These are phyloP conservation scores for Peterozyma toletana DNA, from an alignment of 805 yeast genomes.

Conservation along the genomic window DNA sequence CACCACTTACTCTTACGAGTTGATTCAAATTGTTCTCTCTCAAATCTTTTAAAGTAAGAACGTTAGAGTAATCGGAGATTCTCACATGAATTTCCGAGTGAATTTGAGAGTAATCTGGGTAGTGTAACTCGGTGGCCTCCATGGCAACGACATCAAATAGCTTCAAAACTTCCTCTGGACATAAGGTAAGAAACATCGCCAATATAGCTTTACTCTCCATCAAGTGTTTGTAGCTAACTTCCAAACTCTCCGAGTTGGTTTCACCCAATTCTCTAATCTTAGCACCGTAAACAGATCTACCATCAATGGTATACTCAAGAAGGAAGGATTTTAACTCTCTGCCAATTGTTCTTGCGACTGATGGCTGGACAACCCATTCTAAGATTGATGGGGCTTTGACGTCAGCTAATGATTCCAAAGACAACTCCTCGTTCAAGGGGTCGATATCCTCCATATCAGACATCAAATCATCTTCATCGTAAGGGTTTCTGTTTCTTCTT, in stretches of 20 bases:
- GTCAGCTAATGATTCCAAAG: slow-evolving; percentile 81
- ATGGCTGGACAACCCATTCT: slow-evolving; percentile 94
- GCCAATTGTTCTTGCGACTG: slow-evolving; percentile 84
- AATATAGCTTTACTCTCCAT: slow-evolving; percentile 84
- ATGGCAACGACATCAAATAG: slow-evolving; percentile 93
- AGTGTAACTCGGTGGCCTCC: slow-evolving; percentile 95
- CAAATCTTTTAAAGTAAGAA: slow-evolving; percentile 64
- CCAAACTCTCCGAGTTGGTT: slow-evolving; percentile 83
- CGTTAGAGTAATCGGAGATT: slow-evolving; percentile 67
- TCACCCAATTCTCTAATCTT: slow-evolving; percentile 91
- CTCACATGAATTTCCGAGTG: slow-evolving; percentile 95
- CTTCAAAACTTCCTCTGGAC: slow-evolving; percentile 85
- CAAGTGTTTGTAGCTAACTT: slow-evolving; percentile 79
- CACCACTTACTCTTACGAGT: slow-evolving; percentile 84
- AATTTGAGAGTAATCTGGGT: slow-evolving; percentile 89
- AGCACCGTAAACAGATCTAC: slow-evolving; percentile 92
- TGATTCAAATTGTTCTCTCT: slow-evolving; percentile 83
- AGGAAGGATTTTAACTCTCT: slow-evolving; percentile 85
- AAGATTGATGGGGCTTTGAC: slow-evolving; percentile 83
- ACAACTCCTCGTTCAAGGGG: slow-evolving; percentile 76
- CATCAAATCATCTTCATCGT: slow-evolving; percentile 52
- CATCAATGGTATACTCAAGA: slow-evolving; percentile 86
- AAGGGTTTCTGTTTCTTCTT: slow-evolving; percentile 63
- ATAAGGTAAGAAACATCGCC: slow-evolving; percentile 81
- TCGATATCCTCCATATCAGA: slow-evolving; percentile 58